Conservation (phyloP, 495 filamentous ascomycete genomes). For the Tuber magnatum region DNA sequence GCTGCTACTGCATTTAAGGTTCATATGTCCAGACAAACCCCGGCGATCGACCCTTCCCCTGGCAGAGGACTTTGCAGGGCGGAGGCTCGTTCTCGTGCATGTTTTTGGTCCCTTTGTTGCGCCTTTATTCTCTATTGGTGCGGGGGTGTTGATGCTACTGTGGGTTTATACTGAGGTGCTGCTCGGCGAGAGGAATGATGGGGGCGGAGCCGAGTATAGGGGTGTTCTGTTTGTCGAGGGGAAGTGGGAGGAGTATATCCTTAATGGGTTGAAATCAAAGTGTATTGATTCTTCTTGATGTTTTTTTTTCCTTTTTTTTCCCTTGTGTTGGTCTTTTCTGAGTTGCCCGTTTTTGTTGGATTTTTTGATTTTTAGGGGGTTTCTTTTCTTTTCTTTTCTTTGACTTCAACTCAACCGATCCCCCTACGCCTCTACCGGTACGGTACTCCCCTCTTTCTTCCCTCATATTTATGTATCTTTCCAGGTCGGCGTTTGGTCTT, state of each 20-base stretch:
- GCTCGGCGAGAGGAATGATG: conserved; percentile 34
- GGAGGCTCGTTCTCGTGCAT: conserved; percentile 29
- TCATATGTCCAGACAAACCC: conserved; percentile 24
- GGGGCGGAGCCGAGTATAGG: conserved; percentile 28
- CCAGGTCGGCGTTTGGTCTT: neutral
- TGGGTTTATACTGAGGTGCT: conserved; percentile 40
- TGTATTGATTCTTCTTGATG: conserved; percentile 24
- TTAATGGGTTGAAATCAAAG: conserved; percentile 29
- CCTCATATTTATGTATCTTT: neutral
- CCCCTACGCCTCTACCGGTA: neutral
- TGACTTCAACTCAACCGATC: neutral
- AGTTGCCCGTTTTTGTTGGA: neutral
- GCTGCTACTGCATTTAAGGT: conserved; percentile 30
- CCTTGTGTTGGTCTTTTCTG: conserved; percentile 2
- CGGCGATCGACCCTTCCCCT: conserved; percentile 16
- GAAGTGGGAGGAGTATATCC: conserved; percentile 31
- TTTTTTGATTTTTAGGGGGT: too few species aligned
- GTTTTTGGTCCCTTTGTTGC: conserved; percentile 31
- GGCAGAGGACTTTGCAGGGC: conserved; percentile 25
- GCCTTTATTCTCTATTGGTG: conserved; percentile 3
- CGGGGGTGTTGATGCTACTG: conserved; percentile 28
- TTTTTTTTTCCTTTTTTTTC: neutral
- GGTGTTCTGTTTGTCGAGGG: conserved; percentile 33
- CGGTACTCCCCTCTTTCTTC: too few species aligned
- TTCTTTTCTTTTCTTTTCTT: neutral